These are phyloP conservation scores for Mitragyna speciosa DNA, from an alignment of 257 asterid genomes.

Conservation along the genomic window DNA sequence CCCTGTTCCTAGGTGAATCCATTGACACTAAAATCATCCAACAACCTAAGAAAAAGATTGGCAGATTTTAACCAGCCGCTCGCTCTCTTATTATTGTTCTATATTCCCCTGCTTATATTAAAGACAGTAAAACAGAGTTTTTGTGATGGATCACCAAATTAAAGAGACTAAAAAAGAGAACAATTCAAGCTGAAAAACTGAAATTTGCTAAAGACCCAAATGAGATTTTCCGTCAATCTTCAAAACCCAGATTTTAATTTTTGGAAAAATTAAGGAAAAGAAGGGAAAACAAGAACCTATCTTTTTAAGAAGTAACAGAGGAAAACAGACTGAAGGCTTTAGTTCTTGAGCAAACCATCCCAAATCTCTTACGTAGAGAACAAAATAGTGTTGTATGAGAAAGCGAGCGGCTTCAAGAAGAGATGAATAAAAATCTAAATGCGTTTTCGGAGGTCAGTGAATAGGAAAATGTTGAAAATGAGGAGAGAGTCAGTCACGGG, in stretches of 20 bases:
- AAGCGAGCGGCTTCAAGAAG: constrained; percentile 67
- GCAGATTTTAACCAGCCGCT: constrained; percentile 37
- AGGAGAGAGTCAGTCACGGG: constrained; percentile 5
- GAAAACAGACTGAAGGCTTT: constrained; percentile 3
- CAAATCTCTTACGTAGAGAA: not conserved
- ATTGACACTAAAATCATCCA: constrained; percentile 19
- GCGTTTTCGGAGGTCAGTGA: constrained; percentile 10
- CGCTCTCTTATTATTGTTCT: constrained; percentile 38
- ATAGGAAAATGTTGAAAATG: constrained; percentile 18
- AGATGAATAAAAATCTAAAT: not conserved
- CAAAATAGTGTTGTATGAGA: constrained; percentile 11
- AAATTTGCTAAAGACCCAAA: constrained; percentile 9
- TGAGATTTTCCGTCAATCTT: not conserved
- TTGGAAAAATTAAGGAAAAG: not conserved
- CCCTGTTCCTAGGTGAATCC: constrained; percentile 42
- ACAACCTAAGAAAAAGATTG: not conserved
- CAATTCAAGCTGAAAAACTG: not conserved
- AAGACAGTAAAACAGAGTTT: not conserved
- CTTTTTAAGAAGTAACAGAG: constrained; percentile 5
- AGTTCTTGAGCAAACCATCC: constrained; percentile 25
- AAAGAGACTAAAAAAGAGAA: not conserved
- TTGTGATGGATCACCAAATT: constrained; percentile 22
- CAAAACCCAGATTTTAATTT: constrained; percentile 35
- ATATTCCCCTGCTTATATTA: not conserved
- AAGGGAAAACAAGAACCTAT: not conserved